phyloP scores from a whole-genome alignment of 139 green algal species.

The Desmodesmus armatus region DNA sequence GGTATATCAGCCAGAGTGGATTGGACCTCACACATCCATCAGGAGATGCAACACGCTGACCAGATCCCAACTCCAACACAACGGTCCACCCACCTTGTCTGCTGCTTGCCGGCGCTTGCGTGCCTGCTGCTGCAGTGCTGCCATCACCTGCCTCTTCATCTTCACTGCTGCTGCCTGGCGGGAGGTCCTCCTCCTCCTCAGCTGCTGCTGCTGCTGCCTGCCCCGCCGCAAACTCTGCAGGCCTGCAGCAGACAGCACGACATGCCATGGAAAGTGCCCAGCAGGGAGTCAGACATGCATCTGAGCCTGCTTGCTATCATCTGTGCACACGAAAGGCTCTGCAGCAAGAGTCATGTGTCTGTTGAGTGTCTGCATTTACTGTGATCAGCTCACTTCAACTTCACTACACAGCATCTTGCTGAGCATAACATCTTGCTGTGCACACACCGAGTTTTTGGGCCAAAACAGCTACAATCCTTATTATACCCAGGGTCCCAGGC shows the following conservation, averaged over 20 bases:
- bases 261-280: not conserved
- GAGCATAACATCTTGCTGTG: not conserved
- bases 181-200: not conserved
- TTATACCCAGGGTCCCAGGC: not conserved
- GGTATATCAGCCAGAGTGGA: too few species aligned
- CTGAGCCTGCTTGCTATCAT: constrained; percentile 64
- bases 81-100: too few species aligned
- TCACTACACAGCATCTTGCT: not conserved
- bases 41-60: too few species aligned
- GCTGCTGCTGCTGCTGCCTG: constrained; percentile 14
- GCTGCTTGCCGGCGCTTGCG: too few species aligned
- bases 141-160: not conserved
- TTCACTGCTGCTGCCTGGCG: not conserved
- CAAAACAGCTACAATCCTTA: not conserved
- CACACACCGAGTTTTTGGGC: not conserved
- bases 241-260: not conserved
- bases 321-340: constrained; percentile 66
- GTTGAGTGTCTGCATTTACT: too few species aligned
- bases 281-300: constrained; percentile 59
- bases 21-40: too few species aligned
- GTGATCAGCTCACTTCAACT: too few species aligned
- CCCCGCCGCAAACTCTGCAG: not conserved
- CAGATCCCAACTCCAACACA: too few species aligned
- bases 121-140: too few species aligned
- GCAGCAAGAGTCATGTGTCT: too few species aligned